Base-by-base conservation (phyloP, 2,329 filamentous ascomycete species). In the Colletotrichum graminicola region DNA sequence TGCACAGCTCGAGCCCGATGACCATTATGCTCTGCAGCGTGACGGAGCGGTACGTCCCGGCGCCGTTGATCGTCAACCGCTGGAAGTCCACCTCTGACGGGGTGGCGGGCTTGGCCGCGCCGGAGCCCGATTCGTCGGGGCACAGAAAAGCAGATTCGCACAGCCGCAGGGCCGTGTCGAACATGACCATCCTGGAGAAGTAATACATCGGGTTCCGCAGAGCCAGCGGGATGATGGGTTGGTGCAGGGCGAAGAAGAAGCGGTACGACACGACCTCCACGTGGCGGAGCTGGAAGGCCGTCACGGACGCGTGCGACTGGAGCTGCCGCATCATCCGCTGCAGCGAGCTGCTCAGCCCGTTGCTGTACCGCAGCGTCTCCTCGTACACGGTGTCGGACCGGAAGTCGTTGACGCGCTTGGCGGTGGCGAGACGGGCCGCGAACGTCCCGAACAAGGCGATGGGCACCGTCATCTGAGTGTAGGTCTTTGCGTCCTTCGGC, bases 211-310 rank as follows among this genome's bases (percentile, higher is more conserved):
- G 84, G 49, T 88, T 81, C 1, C 81, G 77, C 16, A 83, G 79
- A 0, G 86, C 84, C 18, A 81, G 79, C 7, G 78, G 76, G 34
- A 87, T 80, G 77, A 85, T 84, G 0, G 84, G 84, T 47, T 87
- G 85, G 73, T 91, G 89, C 0, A 91, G 82, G 0, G 84, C 82
- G 16, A 90, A 80, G 74, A 86, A 84, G 73, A 82, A 85, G 29
- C 84, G 84, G 64, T 86, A 84, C 3, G 84, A 77, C 66, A 83
- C 76, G 62, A 84, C 78, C 67, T 86, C 84, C 0, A 80, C 79
- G 8, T 85, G 71, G 1, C 81, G 80, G 11, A 82, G 74, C 66
- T 86, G 84, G 67, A 86, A 87, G 3, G 75, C 75, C 21, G 74
- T 78, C 26, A 82, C 75, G 8, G 51, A 66, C 55, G 68, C 41